Evolutionary conservation across 1,139 yeast species (phyloP).

Genomic region (Spencermartinsiella ligniputridi): DNA sequence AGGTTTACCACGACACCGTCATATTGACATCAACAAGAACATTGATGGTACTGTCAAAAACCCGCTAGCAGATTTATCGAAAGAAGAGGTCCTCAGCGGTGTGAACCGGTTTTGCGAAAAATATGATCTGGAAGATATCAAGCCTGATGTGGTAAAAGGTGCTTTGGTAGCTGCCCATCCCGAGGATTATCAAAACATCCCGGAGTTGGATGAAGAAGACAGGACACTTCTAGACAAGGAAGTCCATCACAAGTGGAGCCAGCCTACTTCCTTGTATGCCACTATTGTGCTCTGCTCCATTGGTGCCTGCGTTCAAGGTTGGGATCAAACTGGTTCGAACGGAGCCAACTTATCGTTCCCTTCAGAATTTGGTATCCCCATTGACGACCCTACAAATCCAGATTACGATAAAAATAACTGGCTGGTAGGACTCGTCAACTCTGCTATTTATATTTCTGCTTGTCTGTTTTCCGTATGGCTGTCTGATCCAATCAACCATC

Average conservation of each 20-base stretch:
- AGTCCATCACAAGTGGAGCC: constrained; percentile 58
- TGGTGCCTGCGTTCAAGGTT: constrained; percentile 90
- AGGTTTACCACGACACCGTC: neutral
- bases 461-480: constrained; percentile 67
- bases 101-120: constrained; percentile 18
- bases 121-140: constrained; percentile 16
- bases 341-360: constrained; percentile 80
- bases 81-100: constrained; percentile 13
- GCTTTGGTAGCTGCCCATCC: constrained; percentile 24
- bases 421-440: constrained; percentile 69
- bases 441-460: constrained; percentile 76
- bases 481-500: constrained; percentile 60
- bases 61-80: constrained; percentile 18
- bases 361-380: constrained; percentile 47
- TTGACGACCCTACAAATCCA: constrained; percentile 23
- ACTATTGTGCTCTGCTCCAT: constrained; percentile 71
- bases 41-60: constrained; percentile 11
- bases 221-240: constrained; percentile 47
- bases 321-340: constrained; percentile 83
- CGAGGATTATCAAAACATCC: constrained; percentile 31
- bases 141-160: constrained; percentile 16
- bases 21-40: neutral
- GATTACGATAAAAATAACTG: constrained; percentile 44
- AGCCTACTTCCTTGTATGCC: constrained; percentile 54
- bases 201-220: constrained; percentile 60